These are phyloP conservation scores for Sutorius australiensis DNA, from an alignment of 768 basidiomycete species.

Conservation along the genomic window DNA sequence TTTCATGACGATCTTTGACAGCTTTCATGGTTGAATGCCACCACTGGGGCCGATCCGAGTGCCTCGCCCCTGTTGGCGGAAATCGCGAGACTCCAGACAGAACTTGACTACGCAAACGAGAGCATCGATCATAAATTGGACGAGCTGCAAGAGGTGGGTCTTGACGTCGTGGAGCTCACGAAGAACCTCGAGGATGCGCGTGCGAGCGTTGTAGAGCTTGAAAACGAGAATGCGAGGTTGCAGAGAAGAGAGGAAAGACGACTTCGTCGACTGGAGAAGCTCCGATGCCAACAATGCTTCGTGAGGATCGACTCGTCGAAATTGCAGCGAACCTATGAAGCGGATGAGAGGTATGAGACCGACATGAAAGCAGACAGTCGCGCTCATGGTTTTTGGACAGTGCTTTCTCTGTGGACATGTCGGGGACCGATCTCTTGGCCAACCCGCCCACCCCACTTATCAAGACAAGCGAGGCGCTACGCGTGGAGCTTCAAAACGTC, in stretches of 20 bases:
- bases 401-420: conserved; percentile 45
- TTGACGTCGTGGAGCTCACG: conserved; percentile 68
- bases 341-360: conserved; percentile 58
- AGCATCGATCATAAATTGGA: conserved; percentile 88
- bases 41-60: conserved; percentile 48
- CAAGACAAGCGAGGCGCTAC: conserved; percentile 61
- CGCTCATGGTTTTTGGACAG: conserved; percentile 33
- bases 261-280: conserved; percentile 52
- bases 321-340: conserved; percentile 37
- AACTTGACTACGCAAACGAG: conserved; percentile 77
- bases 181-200: conserved; percentile 71
- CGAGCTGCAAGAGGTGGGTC: conserved; percentile 75
- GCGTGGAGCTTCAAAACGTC: conserved; percentile 54
- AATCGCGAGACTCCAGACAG: conserved; percentile 66
- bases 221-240: conserved; percentile 66
- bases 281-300: conserved; percentile 67
- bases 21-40: conserved; percentile 73
- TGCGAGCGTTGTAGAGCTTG: conserved; percentile 48
- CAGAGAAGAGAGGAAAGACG: conserved; percentile 69
- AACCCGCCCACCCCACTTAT: conserved; percentile 70
- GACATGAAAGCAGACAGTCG: not conserved
- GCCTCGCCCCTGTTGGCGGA: conserved; percentile 65
- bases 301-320: conserved; percentile 54
- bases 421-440: conserved; percentile 42
- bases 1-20: conserved; percentile 27